Evolutionary conservation across 148 eudicot species (phyloP).

Genomic region (Pouteria glomerata): DNA sequence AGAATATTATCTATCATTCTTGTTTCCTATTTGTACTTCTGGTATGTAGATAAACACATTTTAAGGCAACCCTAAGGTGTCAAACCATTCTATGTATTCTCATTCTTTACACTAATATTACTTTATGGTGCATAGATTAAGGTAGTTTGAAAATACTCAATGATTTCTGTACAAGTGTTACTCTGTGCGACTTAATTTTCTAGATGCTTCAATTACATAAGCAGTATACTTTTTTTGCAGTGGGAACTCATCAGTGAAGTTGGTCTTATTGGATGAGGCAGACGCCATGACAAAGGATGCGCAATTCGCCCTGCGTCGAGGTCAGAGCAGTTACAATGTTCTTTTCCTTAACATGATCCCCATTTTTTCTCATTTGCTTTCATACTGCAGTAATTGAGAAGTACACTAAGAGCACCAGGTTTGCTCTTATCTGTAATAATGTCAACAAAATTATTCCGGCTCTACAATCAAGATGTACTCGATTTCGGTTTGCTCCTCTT

Average conservation of each 20-base stretch:
- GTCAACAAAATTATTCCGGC: constrained; percentile 97
- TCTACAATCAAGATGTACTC: constrained; percentile 89
- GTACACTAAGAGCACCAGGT: constrained; percentile 89
- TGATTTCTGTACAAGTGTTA: background rate
- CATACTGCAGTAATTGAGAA: constrained; percentile 78
- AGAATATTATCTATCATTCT: too few relatives aligned
- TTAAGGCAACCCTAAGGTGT: too few relatives aligned
- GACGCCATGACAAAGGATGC: constrained; percentile 99
- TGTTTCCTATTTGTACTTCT: too few relatives aligned
- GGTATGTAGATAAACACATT: too few relatives aligned
- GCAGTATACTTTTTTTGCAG: constrained; percentile 28
- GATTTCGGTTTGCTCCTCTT: constrained; percentile 97
- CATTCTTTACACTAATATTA: too few relatives aligned
- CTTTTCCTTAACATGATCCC: background rate
- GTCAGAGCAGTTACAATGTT: constrained; percentile 22
- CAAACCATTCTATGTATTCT: too few relatives aligned
- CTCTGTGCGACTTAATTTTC: background rate
- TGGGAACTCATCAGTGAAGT: constrained; percentile 69
- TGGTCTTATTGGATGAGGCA: constrained; percentile 92
- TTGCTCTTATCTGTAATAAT: constrained; percentile 87
- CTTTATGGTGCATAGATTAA: background rate
- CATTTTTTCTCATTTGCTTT: background rate
- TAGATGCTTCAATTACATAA: constrained; percentile 3
- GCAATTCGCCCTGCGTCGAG: constrained; percentile 96
- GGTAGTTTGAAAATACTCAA: background rate